A percentile compares a stretch with the other conserved stretches of the same genome.
Conservation (phyloP, 2,329 filamentous ascomycete species). For the Botrytis byssoidea region DNA sequence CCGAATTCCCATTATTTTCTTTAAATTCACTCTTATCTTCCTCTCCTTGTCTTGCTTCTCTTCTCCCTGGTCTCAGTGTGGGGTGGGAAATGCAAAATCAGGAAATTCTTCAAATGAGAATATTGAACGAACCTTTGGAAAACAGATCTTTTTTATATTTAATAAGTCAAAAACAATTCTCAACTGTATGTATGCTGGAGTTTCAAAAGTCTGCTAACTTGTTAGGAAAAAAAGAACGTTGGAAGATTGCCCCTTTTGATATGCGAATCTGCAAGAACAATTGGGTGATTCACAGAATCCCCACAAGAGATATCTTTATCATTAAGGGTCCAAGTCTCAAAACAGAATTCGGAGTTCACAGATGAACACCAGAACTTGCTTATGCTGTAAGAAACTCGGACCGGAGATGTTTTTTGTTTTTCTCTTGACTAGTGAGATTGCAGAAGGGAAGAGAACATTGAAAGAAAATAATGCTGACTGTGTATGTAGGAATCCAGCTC, state of each 20-base stretch:
- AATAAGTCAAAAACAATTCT: neutral
- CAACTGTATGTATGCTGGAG: neutral
- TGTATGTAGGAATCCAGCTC: conserved; percentile 35
- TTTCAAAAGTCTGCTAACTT: neutral
- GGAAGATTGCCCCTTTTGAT: neutral
- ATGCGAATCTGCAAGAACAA: neutral
- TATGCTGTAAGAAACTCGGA: conserved; percentile 7
- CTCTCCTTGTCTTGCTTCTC: no score
- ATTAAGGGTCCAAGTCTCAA: neutral
- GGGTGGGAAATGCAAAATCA: neutral
- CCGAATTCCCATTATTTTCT: neutral
- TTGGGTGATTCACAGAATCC: neutral
- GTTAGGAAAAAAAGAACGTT: neutral
- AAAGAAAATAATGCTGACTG: conserved; percentile 17
- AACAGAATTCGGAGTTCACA: neutral
- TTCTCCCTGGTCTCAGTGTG: neutral
- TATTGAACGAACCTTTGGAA: neutral
- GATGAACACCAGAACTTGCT: neutral
- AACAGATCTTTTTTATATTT: neutral
- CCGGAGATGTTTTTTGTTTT: neutral
- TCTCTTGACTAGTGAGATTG: neutral
- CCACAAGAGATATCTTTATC: neutral
- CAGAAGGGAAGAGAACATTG: neutral
- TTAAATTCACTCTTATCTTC: neutral
- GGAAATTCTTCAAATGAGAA: neutral